Conservation (phyloP, 2,329 filamentous ascomycete species). For the Albophoma yamanashiensis region DNA sequence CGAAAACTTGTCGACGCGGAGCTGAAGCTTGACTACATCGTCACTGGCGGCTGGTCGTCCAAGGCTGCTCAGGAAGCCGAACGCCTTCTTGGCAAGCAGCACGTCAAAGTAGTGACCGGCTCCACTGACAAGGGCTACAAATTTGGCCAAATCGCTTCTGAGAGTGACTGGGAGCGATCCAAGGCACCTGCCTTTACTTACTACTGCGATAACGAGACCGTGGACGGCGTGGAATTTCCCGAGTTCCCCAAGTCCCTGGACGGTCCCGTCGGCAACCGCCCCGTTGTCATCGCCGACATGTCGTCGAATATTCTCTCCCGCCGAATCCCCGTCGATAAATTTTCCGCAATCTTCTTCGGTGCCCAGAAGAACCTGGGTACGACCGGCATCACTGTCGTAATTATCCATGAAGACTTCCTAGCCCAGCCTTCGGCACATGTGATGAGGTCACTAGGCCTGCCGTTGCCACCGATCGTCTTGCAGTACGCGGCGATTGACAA, state of each 20-base stretch:
- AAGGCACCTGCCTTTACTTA: conserved; percentile 66
- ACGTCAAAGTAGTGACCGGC: conserved; percentile 60
- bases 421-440: conserved; percentile 60
- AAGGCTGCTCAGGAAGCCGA: conserved; percentile 81
- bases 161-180: conserved; percentile 66
- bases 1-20: not conserved
- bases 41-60: conserved; percentile 80
- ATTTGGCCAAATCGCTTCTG: conserved; percentile 73
- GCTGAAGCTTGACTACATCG: conserved; percentile 61
- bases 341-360: conserved; percentile 78
- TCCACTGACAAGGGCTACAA: conserved; percentile 54
- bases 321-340: conserved; percentile 66
- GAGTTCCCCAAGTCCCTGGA: conserved; percentile 55
- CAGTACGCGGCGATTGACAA: conserved; percentile 79
- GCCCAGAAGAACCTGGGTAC: conserved; percentile 91
- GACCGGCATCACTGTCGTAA: conserved; percentile 76
- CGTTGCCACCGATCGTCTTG: conserved; percentile 68
- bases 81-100: conserved; percentile 63
- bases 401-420: conserved; percentile 73
- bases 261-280: conserved; percentile 48
- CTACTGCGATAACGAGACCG: conserved; percentile 89
- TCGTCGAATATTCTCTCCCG: conserved; percentile 85
- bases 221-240: conserved; percentile 87
- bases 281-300: conserved; percentile 86
- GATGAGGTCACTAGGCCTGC: conserved; percentile 64